A percentile compares a stretch with the other conserved stretches of the same genome.
These are phyloP conservation scores for Fusarium foetens DNA, from an alignment of 2,329 filamentous ascomycete genomes.

Conservation along the genomic window DNA sequence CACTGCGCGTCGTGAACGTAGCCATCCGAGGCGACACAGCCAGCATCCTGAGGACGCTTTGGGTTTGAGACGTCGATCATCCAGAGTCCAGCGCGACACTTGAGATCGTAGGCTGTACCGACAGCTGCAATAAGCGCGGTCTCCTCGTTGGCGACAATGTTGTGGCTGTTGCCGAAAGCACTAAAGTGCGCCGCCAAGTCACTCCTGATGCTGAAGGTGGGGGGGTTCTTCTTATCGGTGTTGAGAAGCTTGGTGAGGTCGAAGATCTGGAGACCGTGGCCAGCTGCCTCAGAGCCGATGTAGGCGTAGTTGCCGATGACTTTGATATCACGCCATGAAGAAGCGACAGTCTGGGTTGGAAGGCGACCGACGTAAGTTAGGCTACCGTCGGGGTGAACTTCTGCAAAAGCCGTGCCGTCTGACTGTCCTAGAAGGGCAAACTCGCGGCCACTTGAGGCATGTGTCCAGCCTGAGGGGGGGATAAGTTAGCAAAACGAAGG, in stretches of 20 bases:
- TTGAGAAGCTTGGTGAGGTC: slow-evolving; percentile 65
- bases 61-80: slow-evolving; percentile 14
- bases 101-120: not conserved
- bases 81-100: slow-evolving; percentile 11
- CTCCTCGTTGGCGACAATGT: slow-evolving; percentile 10
- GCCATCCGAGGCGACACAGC: not conserved
- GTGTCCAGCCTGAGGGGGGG: not conserved
- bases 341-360: slow-evolving; percentile 52
- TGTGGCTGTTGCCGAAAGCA: slow-evolving; percentile 11
- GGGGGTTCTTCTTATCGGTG: not conserved
- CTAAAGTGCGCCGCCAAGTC: slow-evolving; percentile 2
- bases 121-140: not conserved
- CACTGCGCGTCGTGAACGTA: slow-evolving; percentile 14
- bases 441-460: slow-evolving; percentile 2
- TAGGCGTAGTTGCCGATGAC: slow-evolving; percentile 50
- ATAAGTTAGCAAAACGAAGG: not conserved
- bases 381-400: not conserved
- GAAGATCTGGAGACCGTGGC: slow-evolving; percentile 71
- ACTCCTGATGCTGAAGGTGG: not conserved
- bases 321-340: slow-evolving; percentile 55
- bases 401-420: slow-evolving; percentile 9
- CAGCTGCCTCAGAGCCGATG: slow-evolving; percentile 55
- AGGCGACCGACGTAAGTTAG: slow-evolving; percentile 46
- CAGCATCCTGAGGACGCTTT: not conserved
- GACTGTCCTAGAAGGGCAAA: slow-evolving; percentile 10